Conservation (phyloP, 805 yeast species). For the Lipomyces sp. region DNA sequence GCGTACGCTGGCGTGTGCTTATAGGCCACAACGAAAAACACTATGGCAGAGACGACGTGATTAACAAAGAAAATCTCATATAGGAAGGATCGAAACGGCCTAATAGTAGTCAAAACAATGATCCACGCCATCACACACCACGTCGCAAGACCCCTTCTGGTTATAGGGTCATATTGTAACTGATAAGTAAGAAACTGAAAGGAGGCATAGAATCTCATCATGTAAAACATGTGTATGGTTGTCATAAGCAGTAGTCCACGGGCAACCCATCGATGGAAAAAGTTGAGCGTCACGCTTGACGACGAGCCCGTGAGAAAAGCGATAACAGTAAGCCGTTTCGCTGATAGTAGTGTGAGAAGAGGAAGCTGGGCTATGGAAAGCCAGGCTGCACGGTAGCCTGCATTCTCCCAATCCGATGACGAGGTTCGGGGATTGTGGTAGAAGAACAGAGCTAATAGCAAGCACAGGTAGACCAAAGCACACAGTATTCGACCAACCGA, state of each 20-base stretch:
- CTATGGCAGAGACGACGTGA: conserved; percentile 30
- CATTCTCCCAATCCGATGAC: conserved; percentile 27
- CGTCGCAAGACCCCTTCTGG: conserved; percentile 30
- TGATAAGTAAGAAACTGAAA: conserved; percentile 18
- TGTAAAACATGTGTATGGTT: conserved; percentile 31
- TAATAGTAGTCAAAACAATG: conserved; percentile 34
- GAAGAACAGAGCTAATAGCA: conserved; percentile 29
- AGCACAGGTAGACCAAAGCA: conserved; percentile 19
- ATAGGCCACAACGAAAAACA: conserved; percentile 27
- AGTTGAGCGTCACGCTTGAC: conserved; percentile 28
- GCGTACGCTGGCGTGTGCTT: conserved; percentile 32
- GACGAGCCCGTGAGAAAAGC: conserved; percentile 30
- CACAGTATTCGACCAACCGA: conserved; percentile 18
- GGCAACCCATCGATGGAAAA: conserved; percentile 34
- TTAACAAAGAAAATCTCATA: conserved; percentile 32
- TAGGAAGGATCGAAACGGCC: conserved; percentile 30
- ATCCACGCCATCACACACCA: conserved; percentile 31
- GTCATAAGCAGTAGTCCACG: conserved; percentile 31
- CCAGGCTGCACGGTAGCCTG: conserved; percentile 33
- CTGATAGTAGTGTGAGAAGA: conserved; percentile 30
- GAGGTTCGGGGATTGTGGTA: conserved; percentile 11
- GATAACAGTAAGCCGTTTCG: conserved; percentile 26
- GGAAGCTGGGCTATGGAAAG: conserved; percentile 33
- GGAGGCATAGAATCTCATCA: conserved; percentile 26
- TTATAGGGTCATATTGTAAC: conserved; percentile 24